Evolutionary conservation across 192 early-diverging fungal species (phyloP).

Genomic region (Coemansia sp.): DNA sequence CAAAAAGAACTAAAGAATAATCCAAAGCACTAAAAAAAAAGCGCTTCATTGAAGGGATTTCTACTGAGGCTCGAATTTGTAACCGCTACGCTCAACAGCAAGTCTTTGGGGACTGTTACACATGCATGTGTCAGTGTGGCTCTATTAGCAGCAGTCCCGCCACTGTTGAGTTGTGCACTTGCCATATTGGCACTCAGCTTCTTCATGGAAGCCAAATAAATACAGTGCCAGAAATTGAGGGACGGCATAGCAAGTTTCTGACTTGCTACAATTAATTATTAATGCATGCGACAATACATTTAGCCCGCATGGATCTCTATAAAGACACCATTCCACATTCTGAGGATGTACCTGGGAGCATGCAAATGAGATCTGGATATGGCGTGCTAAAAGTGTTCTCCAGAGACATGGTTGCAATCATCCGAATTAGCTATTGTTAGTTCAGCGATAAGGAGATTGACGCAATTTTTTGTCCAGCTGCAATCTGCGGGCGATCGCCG

Average conservation of each 20-base stretch:
- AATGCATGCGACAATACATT: background rate
- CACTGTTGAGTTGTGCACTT: background rate
- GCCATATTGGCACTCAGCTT: background rate
- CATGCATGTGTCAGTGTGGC: conserved; percentile 1
- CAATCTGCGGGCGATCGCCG: background rate
- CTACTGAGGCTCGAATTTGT: background rate
- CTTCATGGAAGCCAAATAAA: background rate
- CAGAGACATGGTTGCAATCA: background rate
- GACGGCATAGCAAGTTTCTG: background rate
- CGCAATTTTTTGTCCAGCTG: background rate
- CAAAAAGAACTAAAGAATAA: background rate
- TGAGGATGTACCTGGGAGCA: background rate
- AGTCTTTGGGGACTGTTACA: no score
- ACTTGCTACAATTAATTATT: background rate
- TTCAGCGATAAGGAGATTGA: background rate
- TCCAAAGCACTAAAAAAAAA: background rate
- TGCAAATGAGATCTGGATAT: background rate
- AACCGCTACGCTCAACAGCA: no score
- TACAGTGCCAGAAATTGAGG: background rate
- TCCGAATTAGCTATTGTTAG: background rate
- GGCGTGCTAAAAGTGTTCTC: conserved; percentile 1
- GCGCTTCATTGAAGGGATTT: background rate
- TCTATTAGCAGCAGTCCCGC: background rate
- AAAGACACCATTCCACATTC: background rate
- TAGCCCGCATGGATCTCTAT: background rate